Base-by-base conservation (phyloP, 441 rosid genomes). In the Croton setiger region DNA sequence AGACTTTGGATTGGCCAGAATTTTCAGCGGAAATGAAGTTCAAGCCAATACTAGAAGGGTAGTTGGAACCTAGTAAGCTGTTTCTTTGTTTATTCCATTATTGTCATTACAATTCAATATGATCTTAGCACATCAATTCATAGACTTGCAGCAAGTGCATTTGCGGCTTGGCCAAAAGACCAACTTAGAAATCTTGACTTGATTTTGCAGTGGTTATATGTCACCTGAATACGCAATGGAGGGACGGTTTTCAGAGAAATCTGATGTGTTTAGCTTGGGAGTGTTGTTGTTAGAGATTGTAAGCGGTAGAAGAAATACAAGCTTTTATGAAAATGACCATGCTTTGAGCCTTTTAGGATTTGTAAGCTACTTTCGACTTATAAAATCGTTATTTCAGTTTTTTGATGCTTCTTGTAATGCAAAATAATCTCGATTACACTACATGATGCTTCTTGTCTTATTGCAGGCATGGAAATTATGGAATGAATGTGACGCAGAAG, bases 261-360 rank as follows among this genome's bases (percentile, higher is more conserved):
- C 91, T 0, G 92, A 86, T 52, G 85, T 91, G 9, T 91, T 83
- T 44, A 87, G 90, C 73, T 86, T 84, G 1, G 84, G 92, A 3
- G 86, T 87, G 17, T 21, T 87, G 61, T n/a, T 86, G 45, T 64
- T 91, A 13, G 91, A 91, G 82, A 85, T 87, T 20, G 69, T 91
- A 6, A 82, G 88, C 36, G 93, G 96, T 4, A 85, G 80, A 71
- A 76, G 68, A 57, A 88, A 81, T 80, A 68, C 79, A 0, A 72
- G 83, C 47, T 82, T 84, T 60, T 60, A 70, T 60, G 55, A 80
- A 8, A 72, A 78, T 2, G 31, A 27, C 31, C 31, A 27, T 0
- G 31, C 31, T 27, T 27, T 60, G 47, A 81, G 73, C 69, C 91
- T 87, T 60, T 37, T 80, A 39, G 87, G 82, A 74, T 68, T 67